Evolutionary conservation across 768 basidiomycete species (phyloP).

Genomic region (Agaricus bisporus): DNA sequence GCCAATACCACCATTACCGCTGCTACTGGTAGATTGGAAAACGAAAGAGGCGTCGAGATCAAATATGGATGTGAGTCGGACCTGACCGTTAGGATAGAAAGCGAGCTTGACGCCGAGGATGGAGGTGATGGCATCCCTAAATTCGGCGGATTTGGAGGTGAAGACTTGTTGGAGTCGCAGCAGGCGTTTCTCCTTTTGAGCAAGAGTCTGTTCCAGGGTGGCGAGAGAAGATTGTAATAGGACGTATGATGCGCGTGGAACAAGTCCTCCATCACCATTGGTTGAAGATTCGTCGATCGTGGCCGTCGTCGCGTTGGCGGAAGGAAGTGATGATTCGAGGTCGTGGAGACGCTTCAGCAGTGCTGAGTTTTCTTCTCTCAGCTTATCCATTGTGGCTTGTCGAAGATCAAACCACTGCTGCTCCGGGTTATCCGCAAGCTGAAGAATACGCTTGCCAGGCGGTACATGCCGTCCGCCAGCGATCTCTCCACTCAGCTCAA

Average conservation of each 20-base stretch:
- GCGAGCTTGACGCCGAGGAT: constrained; percentile 89
- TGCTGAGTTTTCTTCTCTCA: constrained; percentile 81
- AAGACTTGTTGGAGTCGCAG: constrained; percentile 82
- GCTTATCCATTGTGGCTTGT: constrained; percentile 64
- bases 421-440: constrained; percentile 76
- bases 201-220: constrained; percentile 56
- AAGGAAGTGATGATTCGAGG: constrained; percentile 31
- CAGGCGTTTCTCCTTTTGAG: constrained; percentile 79
- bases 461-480: constrained; percentile 73
- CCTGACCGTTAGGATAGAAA: constrained; percentile 87
- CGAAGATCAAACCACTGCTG: constrained; percentile 74
- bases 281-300: too few relatives aligned
- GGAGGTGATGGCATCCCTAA: constrained; percentile 84
- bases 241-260: constrained; percentile 80
- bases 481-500: constrained; percentile 72
- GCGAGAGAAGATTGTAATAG: constrained; percentile 61
- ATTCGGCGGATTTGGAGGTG: constrained; percentile 79
- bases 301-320: not conserved
- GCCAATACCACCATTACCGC: constrained; percentile 18
- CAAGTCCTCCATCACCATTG: constrained; percentile 34
- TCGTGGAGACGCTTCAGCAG: constrained; percentile 61
- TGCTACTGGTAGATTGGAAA: constrained; percentile 52
- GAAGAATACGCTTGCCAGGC: constrained; percentile 62
- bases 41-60: constrained; percentile 85
- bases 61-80: constrained; percentile 86